Evolutionary conservation across 306 rosid genomes (phyloP), one percentile per base, ranked within the genome.

Genomic region (Boehmeria nivea): DNA sequence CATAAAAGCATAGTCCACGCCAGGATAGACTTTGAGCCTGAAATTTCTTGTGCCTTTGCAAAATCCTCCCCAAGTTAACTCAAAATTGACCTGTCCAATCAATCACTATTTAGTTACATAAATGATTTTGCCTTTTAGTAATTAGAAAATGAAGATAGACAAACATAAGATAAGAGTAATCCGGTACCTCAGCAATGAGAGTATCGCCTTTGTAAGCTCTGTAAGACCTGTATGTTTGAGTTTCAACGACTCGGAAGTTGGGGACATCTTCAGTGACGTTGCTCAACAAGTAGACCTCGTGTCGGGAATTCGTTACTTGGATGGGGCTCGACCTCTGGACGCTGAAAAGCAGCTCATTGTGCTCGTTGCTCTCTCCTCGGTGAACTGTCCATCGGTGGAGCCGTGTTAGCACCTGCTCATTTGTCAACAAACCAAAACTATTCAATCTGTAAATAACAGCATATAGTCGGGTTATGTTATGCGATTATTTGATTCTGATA

Each of bases 1-100:
- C 19, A 33, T 18, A 17, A 54, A 54, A 31, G 59, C 59, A 33
- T 34, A 34, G 24, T 54, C 59, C 23, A 54, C 59, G 23, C 59
- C 59, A 9, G 59, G 59, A 31, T 54, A 33, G 12, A 54, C 36
- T 54, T 54, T 54, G 59, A 54, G 14, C 25, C 15, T 17, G n/a
- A 54, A 33, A 17, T 34, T 54, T 17, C 23, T 20, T 11, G 17
- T 54, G n/a, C 43, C 59, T 17, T 16, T 51, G 11, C 38, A 33
- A 33, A 53, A 16, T 15, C 43, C 27, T 12, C 24, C 16, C 59
- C 59, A 53, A 15, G 59, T 16, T 2, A 53, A 34, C 43, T 16
- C 16, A 14, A 26, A 53, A 10, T 53, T 19, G 2, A 53, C 42
- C 59, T 53, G 31, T 15, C 36, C 36, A 31, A 12, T 44, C 21